Evolutionary conservation across 2,329 filamentous ascomycete genomes (phyloP), one percentile per base, ranked within the genome.

Genomic region (Colletotrichum siamense): DNA sequence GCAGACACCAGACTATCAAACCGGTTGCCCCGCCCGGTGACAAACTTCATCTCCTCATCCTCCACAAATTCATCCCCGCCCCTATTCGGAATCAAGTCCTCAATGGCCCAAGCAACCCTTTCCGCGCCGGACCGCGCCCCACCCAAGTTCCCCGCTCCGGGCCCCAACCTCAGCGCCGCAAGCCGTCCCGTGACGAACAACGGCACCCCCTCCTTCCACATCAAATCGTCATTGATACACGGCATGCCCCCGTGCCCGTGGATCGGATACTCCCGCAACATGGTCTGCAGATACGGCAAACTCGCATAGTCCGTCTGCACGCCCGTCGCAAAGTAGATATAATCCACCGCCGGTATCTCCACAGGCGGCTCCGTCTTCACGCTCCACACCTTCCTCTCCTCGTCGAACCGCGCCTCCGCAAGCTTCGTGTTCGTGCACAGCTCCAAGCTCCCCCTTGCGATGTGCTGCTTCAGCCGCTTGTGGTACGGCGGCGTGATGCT

Each of bases 241-340:
- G 95, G 95, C 24, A 96, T 85, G 0, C 95, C 95, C 6, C 92
- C 91, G 28, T 91, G 88, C 0, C 87, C 89, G 18, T 91, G 84
- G 39, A 96, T 89, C 0, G 94, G 94, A 77, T 93, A 87, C 22
- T 91, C 88, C 5, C 85, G 77, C 10, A 90, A 83, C 81, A 96
- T 90, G 0, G 86, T 89, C 72, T 91, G 84, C 15, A 96, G 84
- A 72, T 92, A 92, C 0, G 92, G 89, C 26, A 96, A 86, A 3
- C 87, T 87, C 2, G 84, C 81, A 30, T 95, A 90, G 78, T 95
- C 88, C 0, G 91, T 91, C 65, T 92, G 89, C 52, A 94, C 90
- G 0, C 95, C 95, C 0, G 95, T 96, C 16, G 95, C 94, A 80
- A 94, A 95, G 83, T 94, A 94, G 77, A 96, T 91, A 83, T 94